Conservation (phyloP, 2,329 filamentous ascomycete genomes). For the Ceratocystis lukuohia region DNA sequence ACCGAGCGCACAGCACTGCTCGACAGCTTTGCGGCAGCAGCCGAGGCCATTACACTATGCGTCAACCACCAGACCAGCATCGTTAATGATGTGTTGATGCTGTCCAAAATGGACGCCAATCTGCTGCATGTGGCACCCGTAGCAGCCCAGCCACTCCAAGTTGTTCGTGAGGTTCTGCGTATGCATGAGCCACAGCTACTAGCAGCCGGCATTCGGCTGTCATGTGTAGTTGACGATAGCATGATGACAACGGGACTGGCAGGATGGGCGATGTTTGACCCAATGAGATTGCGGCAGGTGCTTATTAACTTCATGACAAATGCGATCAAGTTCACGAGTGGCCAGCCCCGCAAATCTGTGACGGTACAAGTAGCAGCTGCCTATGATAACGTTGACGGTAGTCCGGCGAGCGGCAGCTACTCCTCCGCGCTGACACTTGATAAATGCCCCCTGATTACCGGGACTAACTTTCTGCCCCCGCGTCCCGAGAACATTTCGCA, state of each 20-base stretch:
- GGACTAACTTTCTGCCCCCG: slow-evolving; percentile 10
- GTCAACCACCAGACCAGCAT: slow-evolving; percentile 66
- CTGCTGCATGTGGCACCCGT: slow-evolving; percentile 58
- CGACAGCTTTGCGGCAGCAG: slow-evolving; percentile 53
- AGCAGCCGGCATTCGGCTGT: slow-evolving; percentile 57
- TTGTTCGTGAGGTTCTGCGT: slow-evolving; percentile 56
- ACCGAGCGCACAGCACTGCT: slow-evolving; percentile 35
- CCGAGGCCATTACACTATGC: slow-evolving; percentile 70
- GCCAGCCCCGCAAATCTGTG: slow-evolving; percentile 45
- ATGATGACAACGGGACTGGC: slow-evolving; percentile 52
- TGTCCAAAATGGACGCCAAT: slow-evolving; percentile 58
- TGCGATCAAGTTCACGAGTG: slow-evolving; percentile 51
- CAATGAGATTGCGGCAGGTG: slow-evolving; percentile 59
- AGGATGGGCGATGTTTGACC: slow-evolving; percentile 52
- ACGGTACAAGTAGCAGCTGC: slow-evolving; percentile 53
- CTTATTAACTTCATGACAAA: slow-evolving; percentile 64
- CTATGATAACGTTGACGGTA: slow-evolving; percentile 33
- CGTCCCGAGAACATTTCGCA: slow-evolving; percentile 16
- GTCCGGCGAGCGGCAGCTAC: slow-evolving; percentile 49
- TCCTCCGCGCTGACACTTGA: slow-evolving; percentile 33
- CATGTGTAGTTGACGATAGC: slow-evolving; percentile 54
- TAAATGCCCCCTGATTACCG: slow-evolving; percentile 20
- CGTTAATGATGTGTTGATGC: slow-evolving; percentile 52
- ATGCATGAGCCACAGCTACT: slow-evolving; percentile 68
- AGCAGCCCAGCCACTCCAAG: slow-evolving; percentile 52